phyloP scores from a whole-genome alignment of 2,329 filamentous ascomycete species.

The Helotiales sp. region DNA sequence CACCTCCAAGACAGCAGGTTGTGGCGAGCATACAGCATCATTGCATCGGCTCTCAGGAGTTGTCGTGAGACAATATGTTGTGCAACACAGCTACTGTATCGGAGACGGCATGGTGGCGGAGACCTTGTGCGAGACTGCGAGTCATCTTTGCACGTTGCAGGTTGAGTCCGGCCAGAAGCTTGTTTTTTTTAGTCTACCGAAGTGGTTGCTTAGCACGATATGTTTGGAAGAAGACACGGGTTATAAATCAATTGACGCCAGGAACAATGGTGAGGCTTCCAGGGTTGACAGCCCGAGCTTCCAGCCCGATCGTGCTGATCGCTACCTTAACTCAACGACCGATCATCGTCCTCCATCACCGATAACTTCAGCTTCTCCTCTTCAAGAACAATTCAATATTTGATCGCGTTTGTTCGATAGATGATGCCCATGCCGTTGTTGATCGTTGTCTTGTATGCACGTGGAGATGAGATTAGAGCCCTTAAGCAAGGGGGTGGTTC shows the following conservation, averaged over 20 bases:
- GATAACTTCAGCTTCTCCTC: not conserved
- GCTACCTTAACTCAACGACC: slow-evolving; percentile 2
- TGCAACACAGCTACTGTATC: too few relatives aligned
- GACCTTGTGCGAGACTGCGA: too few relatives aligned
- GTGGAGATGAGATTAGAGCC: not conserved
- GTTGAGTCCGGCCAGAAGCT: too few relatives aligned
- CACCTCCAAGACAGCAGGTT: not conserved
- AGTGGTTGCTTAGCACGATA: too few relatives aligned
- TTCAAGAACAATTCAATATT: not conserved
- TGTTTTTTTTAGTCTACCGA: too few relatives aligned
- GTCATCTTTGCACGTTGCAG: too few relatives aligned
- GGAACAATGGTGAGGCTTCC: not conserved
- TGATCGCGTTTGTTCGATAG: not conserved
- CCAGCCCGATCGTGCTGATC: not conserved
- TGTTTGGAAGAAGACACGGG: not conserved
- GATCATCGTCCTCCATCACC: not conserved
- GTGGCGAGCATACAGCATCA: not conserved
- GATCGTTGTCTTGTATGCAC: not conserved
- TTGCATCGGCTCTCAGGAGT: not conserved
- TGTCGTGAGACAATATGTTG: too few relatives aligned
- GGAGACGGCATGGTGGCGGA: too few relatives aligned
- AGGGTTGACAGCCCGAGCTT: not conserved
- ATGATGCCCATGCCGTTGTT: not conserved
- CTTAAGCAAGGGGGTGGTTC: too few relatives aligned
- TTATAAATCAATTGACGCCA: not conserved